Evolutionary conservation across 2,329 filamentous ascomycete genomes (phyloP).

Genomic region (Phyllosticta capitalensis): DNA sequence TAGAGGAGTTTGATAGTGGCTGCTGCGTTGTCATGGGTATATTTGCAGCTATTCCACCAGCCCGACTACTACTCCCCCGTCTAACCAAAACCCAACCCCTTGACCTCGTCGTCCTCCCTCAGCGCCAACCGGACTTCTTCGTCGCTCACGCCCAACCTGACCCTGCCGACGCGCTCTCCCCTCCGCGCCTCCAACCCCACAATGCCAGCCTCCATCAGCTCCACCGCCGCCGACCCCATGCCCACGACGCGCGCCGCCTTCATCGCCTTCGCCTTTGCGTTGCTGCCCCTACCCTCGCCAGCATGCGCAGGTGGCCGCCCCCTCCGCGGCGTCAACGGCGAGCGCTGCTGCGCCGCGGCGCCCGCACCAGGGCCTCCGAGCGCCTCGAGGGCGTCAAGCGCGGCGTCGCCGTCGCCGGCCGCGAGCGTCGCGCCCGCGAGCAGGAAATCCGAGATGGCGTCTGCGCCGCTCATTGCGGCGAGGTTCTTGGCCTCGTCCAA

Average conservation of each 20-base stretch:
- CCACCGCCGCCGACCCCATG: constrained; percentile 65
- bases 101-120: constrained; percentile 78
- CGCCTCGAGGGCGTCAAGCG: constrained; percentile 12
- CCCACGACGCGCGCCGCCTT: constrained; percentile 44
- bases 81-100: constrained; percentile 56
- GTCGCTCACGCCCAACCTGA: constrained; percentile 76
- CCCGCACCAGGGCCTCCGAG: constrained; percentile 13
- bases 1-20: too few species aligned
- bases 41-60: too few species aligned
- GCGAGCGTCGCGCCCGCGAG: constrained; percentile 28
- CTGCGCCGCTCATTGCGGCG: constrained; percentile 47
- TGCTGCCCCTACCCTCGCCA: constrained; percentile 22
- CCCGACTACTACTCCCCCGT: too few species aligned
- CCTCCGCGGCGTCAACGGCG: constrained; percentile 5
- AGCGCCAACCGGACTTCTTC: constrained; percentile 87
- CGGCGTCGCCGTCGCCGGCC: constrained; percentile 16
- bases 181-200: constrained; percentile 69
- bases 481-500: constrained; percentile 74
- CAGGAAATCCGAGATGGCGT: constrained; percentile 53
- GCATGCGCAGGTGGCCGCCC: constrained; percentile 21
- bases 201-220: constrained; percentile 78
- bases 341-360: constrained; percentile 14
- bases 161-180: constrained; percentile 77
- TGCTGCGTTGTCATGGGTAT: too few species aligned
- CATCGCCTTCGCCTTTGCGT: constrained; percentile 19